Percentiles rank a stretch among this genome's conserved stretches.
Conservation (phyloP, 768 basidiomycete species). For the Scleroderma citrinum region DNA sequence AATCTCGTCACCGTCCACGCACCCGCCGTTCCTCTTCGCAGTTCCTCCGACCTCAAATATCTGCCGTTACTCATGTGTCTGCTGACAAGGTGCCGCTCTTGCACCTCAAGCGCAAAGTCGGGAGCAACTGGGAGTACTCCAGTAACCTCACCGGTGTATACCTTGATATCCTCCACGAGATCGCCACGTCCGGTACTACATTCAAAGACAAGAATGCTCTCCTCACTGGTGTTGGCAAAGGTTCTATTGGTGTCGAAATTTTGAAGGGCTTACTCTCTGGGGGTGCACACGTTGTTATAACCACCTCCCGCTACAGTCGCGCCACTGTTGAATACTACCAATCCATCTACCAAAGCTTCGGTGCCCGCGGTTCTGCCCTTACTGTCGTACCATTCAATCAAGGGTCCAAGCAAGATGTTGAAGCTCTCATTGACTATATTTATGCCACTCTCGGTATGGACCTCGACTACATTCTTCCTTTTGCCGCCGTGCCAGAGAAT, state of each 20-base stretch:
- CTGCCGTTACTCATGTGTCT: conserved; percentile 65
- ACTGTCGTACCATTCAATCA: conserved; percentile 99
- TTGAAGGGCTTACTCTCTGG: conserved; percentile 95
- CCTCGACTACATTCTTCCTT: conserved; percentile 97
- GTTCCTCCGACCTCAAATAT: conserved; percentile 90
- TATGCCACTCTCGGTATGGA: conserved; percentile 94
- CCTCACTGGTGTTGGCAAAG: conserved; percentile 95
- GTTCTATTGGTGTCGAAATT: conserved; percentile 96
- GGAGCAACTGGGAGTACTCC: conserved; percentile 93
- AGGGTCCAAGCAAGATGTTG: conserved; percentile 97
- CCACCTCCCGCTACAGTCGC: conserved; percentile 95
- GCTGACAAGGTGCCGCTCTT: conserved; percentile 89
- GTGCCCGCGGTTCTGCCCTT: conserved; percentile 92
- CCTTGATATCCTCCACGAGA: conserved; percentile 95
- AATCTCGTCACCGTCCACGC: conserved; percentile 50
- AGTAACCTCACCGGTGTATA: conserved; percentile 95
- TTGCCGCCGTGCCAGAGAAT: conserved; percentile 97
- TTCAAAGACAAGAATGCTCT: conserved; percentile 99
- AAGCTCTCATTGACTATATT: conserved; percentile 97
- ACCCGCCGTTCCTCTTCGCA: conserved; percentile 90
- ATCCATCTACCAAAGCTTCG: conserved; percentile 92
- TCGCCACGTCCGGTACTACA: conserved; percentile 95
- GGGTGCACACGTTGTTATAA: conserved; percentile 94
- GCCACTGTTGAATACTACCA: conserved; percentile 98
- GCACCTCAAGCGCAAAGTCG: conserved; percentile 95